Conservation (phyloP, 106 monocot species). For the Amphibolis antarctica region DNA sequence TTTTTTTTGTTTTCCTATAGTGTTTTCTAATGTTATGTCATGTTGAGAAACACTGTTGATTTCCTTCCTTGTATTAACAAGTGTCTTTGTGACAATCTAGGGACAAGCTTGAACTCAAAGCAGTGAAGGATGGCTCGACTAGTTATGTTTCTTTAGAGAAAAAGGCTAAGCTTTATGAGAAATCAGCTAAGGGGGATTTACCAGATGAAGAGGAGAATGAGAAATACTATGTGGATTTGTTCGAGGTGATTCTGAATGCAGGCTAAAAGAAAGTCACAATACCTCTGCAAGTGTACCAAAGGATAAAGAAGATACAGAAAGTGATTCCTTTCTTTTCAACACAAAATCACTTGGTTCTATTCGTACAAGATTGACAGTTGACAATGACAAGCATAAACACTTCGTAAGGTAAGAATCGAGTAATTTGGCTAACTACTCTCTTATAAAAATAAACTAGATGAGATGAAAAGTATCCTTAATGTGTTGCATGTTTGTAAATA, state of each 20-base stretch:
- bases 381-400: slow-evolving; percentile 67
- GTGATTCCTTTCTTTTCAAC: slow-evolving; percentile 17
- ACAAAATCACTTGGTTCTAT: slow-evolving; percentile 40
- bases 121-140: slow-evolving; percentile 61
- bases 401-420: slow-evolving; percentile 56
- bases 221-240: slow-evolving; percentile 84
- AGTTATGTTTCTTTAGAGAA: slow-evolving; percentile 85
- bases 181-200: slow-evolving; percentile 72
- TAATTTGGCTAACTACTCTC: too few species aligned
- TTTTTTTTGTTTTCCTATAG: too few species aligned
- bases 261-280: slow-evolving; percentile 12
- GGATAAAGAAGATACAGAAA: slow-evolving; percentile 26
- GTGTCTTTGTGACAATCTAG: slow-evolving; percentile 13
- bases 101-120: slow-evolving; percentile 94
- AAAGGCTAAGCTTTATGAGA: slow-evolving; percentile 88
- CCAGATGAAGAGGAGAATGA: slow-evolving; percentile 87
- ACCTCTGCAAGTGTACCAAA: not conserved
- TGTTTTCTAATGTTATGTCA: too few species aligned
- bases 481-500: too few species aligned
- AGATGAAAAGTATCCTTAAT: too few species aligned
- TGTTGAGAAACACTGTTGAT: too few species aligned
- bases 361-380: slow-evolving; percentile 26
- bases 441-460: too few species aligned
- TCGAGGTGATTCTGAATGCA: slow-evolving; percentile 24
- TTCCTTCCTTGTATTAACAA: too few species aligned